phyloP scores from a whole-genome alignment of 2,329 filamentous ascomycete species.

The Eurotiales sp. region DNA sequence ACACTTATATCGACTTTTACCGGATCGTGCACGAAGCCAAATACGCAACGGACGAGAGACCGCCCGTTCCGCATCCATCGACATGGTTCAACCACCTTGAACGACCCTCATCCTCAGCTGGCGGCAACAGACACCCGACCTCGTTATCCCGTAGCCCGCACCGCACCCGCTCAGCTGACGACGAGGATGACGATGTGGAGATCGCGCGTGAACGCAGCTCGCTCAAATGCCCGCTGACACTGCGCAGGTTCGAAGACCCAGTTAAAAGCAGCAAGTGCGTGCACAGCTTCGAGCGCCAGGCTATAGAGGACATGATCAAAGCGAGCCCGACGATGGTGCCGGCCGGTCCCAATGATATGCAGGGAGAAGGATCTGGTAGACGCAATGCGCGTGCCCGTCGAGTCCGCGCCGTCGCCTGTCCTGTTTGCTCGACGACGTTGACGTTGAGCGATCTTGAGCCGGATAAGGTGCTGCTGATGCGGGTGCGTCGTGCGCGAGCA shows the following conservation, averaged over 20 bases:
- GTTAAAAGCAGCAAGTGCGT: slow-evolving; percentile 48
- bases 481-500: slow-evolving; percentile 34
- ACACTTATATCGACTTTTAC: slow-evolving; percentile 60
- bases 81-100: slow-evolving; percentile 60
- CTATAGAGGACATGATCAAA: slow-evolving; percentile 44
- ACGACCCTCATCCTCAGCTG: slow-evolving; percentile 3
- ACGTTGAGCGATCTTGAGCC: slow-evolving; percentile 35
- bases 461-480: slow-evolving; percentile 38
- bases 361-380: slow-evolving; percentile 11
- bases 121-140: too few relatives aligned
- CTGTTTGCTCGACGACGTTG: slow-evolving; percentile 39
- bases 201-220: slow-evolving; percentile 45
- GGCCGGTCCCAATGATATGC: slow-evolving; percentile 13
- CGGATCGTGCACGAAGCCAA: slow-evolving; percentile 59
- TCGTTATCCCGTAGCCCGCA: slow-evolving; percentile 13
- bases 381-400: slow-evolving; percentile 19
- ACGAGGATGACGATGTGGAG: slow-evolving; percentile 34
- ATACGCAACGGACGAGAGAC: slow-evolving; percentile 50
- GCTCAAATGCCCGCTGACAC: slow-evolving; percentile 47
- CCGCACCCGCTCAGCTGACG: slow-evolving; percentile 35
- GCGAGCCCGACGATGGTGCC: slow-evolving; percentile 29
- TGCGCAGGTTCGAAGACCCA: slow-evolving; percentile 43
- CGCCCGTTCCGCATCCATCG: slow-evolving; percentile 52
- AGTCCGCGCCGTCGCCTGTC: slow-evolving; percentile 34
- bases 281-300: slow-evolving; percentile 47